Evolutionary conservation across 2,329 filamentous ascomycete species (phyloP).

Genomic region (Leptographium lundbergii): DNA sequence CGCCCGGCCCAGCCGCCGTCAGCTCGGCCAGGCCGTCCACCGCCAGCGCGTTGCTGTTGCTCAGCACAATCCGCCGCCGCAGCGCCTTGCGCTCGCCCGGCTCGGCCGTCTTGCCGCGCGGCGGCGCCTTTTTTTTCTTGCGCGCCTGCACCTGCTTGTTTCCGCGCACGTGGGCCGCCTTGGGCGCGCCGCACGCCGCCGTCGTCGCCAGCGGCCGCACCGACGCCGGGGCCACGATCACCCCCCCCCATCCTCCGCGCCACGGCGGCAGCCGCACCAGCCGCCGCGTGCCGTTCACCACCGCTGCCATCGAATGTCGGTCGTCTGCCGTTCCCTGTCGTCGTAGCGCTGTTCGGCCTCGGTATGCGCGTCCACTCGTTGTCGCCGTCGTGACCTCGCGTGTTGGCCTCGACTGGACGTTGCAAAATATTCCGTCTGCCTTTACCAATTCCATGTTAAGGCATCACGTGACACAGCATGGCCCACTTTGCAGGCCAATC

Average conservation of each 20-base stretch:
- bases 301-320: conserved; percentile 5
- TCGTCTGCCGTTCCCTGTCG: neutral
- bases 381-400: neutral
- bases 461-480: no score
- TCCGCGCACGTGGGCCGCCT: conserved; percentile 13
- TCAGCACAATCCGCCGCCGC: conserved; percentile 80
- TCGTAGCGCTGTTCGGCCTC: neutral
- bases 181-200: conserved; percentile 3
- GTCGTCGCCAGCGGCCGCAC: conserved; percentile 23
- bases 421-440: neutral
- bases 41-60: conserved; percentile 83
- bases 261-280: conserved; percentile 5
- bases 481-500: no score
- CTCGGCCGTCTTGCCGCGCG: conserved; percentile 42
- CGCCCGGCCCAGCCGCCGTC: conserved; percentile 22
- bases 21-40: conserved; percentile 57
- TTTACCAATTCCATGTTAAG: no score
- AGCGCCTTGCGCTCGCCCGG: conserved; percentile 76
- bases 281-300: conserved; percentile 8
- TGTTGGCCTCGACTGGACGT: neutral
- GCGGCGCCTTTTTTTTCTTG: conserved; percentile 38
- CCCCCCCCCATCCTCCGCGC: neutral
- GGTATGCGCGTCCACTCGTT: neutral
- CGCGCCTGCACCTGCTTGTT: conserved; percentile 29
- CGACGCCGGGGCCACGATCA: neutral